Percentiles rank a stretch among this genome's conserved stretches.
Conservation (phyloP, 2,329 filamentous ascomycete genomes). For the Sporothrix inflata region DNA sequence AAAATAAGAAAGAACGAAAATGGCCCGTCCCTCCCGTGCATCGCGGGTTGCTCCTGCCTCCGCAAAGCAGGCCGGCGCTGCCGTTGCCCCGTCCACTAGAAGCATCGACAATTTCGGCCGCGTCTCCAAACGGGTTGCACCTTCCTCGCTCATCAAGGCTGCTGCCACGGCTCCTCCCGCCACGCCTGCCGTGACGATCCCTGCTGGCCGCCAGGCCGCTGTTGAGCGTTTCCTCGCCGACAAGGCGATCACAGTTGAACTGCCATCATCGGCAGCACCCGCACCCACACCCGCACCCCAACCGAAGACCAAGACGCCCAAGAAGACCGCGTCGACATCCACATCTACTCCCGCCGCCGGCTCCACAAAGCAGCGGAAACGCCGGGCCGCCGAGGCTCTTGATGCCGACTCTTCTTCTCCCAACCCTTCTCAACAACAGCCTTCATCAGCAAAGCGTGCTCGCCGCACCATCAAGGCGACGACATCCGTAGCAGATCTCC, state of each 20-base stretch:
- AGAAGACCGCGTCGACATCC: conserved; percentile 3
- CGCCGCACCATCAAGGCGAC: conserved; percentile 30
- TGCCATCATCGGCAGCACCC: conserved; percentile 37
- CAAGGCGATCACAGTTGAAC: not conserved
- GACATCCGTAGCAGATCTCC: conserved; percentile 34
- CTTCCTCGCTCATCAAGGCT: conserved; percentile 31
- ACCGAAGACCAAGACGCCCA: conserved; percentile 11
- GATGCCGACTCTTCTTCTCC: conserved; percentile 14
- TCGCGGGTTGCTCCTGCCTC: conserved; percentile 30
- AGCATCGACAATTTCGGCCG: conserved; percentile 36
- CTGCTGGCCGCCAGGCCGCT: conserved; percentile 11
- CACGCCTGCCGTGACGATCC: not conserved
- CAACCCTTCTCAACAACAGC: not conserved
- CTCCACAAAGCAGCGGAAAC: conserved; percentile 29
- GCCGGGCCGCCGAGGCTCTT: conserved; percentile 27
- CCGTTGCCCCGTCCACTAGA: conserved; percentile 10
- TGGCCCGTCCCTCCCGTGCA: conserved; percentile 31
- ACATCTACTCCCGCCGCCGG: not conserved
- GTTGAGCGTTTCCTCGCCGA: conserved; percentile 41
- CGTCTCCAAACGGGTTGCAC: conserved; percentile 34
- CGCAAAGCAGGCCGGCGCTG: conserved; percentile 19
- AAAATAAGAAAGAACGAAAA: conserved; percentile 19
- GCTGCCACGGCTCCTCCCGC: conserved; percentile 28
- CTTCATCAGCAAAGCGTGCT: conserved; percentile 28
- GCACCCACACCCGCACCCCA: not conserved